phyloP scores from a whole-genome alignment of 2,329 filamentous ascomycete genomes.

The Beauveria sp. region DNA sequence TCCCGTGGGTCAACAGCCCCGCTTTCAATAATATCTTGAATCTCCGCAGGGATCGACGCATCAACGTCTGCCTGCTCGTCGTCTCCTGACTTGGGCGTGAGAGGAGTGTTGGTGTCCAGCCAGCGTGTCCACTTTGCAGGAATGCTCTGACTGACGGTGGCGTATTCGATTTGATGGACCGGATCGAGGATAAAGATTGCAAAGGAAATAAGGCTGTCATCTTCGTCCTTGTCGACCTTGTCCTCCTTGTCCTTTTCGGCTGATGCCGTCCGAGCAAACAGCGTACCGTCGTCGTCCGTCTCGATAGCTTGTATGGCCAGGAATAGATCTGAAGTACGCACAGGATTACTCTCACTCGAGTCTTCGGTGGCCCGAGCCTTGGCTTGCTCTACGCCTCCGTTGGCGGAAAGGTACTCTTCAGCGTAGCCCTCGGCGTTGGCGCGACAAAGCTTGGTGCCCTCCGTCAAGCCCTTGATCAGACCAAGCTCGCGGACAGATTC shows the following conservation, averaged over 20 bases:
- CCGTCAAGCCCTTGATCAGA: slow-evolving; percentile 68
- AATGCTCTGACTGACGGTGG: slow-evolving; percentile 72
- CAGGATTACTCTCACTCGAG: slow-evolving; percentile 77
- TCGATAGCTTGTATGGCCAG: slow-evolving; percentile 84
- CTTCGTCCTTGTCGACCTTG: slow-evolving; percentile 39
- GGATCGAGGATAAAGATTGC: slow-evolving; percentile 80
- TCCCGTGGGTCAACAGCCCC: slow-evolving; percentile 83
- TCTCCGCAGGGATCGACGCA: slow-evolving; percentile 63
- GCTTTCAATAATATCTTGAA: slow-evolving; percentile 71
- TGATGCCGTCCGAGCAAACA: slow-evolving; percentile 57
- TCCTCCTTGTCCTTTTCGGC: slow-evolving; percentile 49
- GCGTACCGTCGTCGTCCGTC: slow-evolving; percentile 52
- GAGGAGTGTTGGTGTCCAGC: slow-evolving; percentile 68
- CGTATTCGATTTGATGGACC: slow-evolving; percentile 83
- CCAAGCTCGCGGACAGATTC: slow-evolving; percentile 68
- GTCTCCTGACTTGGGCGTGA: slow-evolving; percentile 46
- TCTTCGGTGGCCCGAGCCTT: slow-evolving; percentile 72
- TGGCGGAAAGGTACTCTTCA: slow-evolving; percentile 69
- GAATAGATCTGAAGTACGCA: slow-evolving; percentile 90
- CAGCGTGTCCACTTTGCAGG: slow-evolving; percentile 83
- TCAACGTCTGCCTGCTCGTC: slow-evolving; percentile 32
- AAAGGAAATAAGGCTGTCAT: slow-evolving; percentile 62
- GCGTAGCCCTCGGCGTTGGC: slow-evolving; percentile 86
- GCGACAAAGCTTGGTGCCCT: slow-evolving; percentile 85
- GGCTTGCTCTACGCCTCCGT: slow-evolving; percentile 73